Conservation (phyloP, 2,329 filamentous ascomycete species). For the Macrophomina phaseolina region DNA sequence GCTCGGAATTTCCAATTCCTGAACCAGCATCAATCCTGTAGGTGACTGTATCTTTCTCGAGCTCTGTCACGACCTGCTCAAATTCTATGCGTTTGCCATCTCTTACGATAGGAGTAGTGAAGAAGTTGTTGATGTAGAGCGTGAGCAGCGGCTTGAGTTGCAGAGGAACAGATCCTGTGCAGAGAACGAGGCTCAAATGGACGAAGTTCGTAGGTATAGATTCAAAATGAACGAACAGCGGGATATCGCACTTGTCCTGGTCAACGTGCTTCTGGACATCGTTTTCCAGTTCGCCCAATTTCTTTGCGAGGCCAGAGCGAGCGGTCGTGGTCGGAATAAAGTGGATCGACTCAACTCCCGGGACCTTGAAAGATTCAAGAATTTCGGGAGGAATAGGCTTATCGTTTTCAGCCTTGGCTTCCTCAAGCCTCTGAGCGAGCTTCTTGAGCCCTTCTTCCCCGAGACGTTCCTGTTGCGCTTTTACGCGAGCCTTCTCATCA, state of each 20-base stretch:
- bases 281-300: constrained; percentile 71
- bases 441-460: constrained; percentile 81
- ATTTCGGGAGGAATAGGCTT: constrained; percentile 80
- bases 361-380: constrained; percentile 82
- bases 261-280: constrained; percentile 78
- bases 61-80: constrained; percentile 87
- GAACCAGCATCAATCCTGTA: constrained; percentile 75
- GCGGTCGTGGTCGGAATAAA: constrained; percentile 91
- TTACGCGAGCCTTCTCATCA: constrained; percentile 79
- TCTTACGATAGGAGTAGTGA: constrained; percentile 83
- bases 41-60: constrained; percentile 89
- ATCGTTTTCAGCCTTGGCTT: constrained; percentile 88
- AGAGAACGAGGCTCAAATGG: constrained; percentile 79
- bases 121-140: constrained; percentile 90
- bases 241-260: constrained; percentile 65
- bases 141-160: constrained; percentile 82
- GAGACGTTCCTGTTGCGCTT: constrained; percentile 77
- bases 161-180: constrained; percentile 77
- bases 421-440: constrained; percentile 76
- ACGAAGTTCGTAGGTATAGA: constrained; percentile 93
- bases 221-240: constrained; percentile 96
- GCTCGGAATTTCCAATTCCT: constrained; percentile 77
- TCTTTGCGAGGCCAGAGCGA: constrained; percentile 76
- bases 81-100: constrained; percentile 81
- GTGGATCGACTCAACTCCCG: constrained; percentile 87